Evolutionary conservation across 2,329 filamentous ascomycete species (phyloP).

Genomic region (Colletotrichum falcatum): DNA sequence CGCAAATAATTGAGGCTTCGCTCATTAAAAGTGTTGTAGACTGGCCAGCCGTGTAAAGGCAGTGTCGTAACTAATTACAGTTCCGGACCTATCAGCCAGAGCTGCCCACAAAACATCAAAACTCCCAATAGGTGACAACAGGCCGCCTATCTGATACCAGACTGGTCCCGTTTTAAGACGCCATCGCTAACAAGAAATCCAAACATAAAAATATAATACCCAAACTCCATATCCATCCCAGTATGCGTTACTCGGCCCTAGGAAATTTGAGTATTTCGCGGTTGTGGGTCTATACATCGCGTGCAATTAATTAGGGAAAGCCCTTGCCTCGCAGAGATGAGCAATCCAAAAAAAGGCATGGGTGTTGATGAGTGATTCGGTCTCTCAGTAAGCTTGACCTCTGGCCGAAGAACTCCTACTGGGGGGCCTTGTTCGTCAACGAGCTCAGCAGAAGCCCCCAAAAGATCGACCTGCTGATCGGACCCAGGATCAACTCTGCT

Average conservation of each 20-base stretch:
- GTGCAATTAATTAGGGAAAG: slow-evolving; percentile 13
- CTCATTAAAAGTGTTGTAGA: slow-evolving; percentile 13
- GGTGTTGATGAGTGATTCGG: neutral
- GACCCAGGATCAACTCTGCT: slow-evolving; percentile 64
- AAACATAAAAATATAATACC: slow-evolving; percentile 14
- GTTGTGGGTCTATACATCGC: slow-evolving; percentile 28
- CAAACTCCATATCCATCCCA: slow-evolving; percentile 28
- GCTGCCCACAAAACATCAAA: neutral
- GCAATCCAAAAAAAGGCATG: neutral
- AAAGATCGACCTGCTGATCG: slow-evolving; percentile 56
- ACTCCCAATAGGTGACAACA: neutral
- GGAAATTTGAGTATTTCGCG: slow-evolving; percentile 2
- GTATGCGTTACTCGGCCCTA: slow-evolving; percentile 1
- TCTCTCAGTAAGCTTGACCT: slow-evolving; percentile 17
- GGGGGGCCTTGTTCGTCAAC: slow-evolving; percentile 54
- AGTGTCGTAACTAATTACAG: slow-evolving; percentile 26
- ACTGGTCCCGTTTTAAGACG: slow-evolving; percentile 35
- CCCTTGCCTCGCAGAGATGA: neutral
- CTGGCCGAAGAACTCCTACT: slow-evolving; percentile 36
- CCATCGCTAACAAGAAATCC: slow-evolving; percentile 37
- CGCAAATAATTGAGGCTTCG: neutral
- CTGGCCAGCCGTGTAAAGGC: slow-evolving; percentile 2
- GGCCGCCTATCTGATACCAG: slow-evolving; percentile 29
- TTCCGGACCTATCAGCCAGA: neutral
- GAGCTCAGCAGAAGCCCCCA: slow-evolving; percentile 68